phyloP scores from a whole-genome alignment of 1,284 basidiomycete species.

The Ceratorhiza oryzae-sativae region DNA sequence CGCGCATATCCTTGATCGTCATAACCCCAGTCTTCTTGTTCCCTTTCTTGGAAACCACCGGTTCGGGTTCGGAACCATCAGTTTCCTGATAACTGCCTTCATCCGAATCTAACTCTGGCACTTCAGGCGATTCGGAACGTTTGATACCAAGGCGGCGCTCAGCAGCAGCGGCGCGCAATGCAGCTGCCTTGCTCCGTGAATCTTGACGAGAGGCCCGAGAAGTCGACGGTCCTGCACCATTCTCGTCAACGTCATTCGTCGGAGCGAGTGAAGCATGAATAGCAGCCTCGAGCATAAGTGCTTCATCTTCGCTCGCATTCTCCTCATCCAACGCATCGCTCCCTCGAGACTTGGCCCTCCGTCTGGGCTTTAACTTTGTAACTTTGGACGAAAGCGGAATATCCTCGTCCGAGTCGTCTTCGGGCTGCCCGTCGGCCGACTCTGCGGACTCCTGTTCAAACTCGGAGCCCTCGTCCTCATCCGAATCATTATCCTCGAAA shows the following conservation, averaged over 20 bases:
- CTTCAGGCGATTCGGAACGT: constrained; percentile 40
- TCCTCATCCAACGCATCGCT: constrained; percentile 43
- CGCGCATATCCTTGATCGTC: constrained; percentile 41
- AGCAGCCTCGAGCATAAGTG: constrained; percentile 63
- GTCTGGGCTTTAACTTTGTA: not conserved
- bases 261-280: constrained; percentile 62
- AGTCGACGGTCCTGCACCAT: constrained; percentile 55
- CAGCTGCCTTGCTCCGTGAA: constrained; percentile 61
- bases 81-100: constrained; percentile 20
- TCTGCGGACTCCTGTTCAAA: constrained; percentile 53
- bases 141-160: constrained; percentile 49
- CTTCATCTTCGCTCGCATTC: constrained; percentile 54
- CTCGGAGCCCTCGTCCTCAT: constrained; percentile 42
- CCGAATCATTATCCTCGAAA: constrained; percentile 42
- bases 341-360: constrained; percentile 41
- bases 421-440: constrained; percentile 58
- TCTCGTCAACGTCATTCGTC: constrained; percentile 46
- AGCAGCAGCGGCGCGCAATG: constrained; percentile 54
- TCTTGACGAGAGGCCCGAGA: constrained; percentile 52
- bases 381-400: constrained; percentile 46
- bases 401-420: constrained; percentile 69
- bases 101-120: constrained; percentile 33
- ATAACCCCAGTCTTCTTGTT: constrained; percentile 39
- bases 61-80: constrained; percentile 45
- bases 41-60: constrained; percentile 43